Base-by-base conservation (phyloP, 2,329 filamentous ascomycete species). In the Cladophialophora bantiana region DNA sequence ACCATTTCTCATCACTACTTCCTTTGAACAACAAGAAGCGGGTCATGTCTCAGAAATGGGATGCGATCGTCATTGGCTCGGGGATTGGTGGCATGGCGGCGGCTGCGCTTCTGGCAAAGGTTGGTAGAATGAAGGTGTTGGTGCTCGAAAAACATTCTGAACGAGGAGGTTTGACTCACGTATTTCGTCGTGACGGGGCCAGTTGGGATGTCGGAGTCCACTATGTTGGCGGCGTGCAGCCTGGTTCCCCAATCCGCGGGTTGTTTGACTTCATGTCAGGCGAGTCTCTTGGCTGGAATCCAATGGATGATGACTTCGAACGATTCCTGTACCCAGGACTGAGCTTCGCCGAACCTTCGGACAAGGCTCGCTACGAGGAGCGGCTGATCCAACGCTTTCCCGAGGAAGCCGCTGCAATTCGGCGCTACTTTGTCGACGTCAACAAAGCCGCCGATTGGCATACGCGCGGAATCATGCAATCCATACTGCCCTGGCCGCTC, bases 111-210 rank as follows among this genome's bases (percentile, higher is more conserved):
- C 15, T 42, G 40, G 40, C 40, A 42, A 42, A 42, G 7, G 40
- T 42, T 10, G 40, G 40, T n/a, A n/a, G 40, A 42, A 42, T 42
- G 40, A 42, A 6, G 40, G 40, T 42, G 13, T 42, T 42, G 40
- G 40, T 42, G 40, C 40, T 42, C 15, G 40, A 42, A n/a, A 42
- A 42, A 42, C 40, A 42, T 42, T 42, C 40, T 42, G 40, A 42
- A 18, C 40, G 40, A 4, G 40, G 40, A 18, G 40, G 40, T 42
- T 42, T 42, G 13, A 42, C 40, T 13, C 40, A 42, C 40, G 10
- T 42, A 13, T 42, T 42, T 18, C 40, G 40, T 5, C 40, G 40
- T 42, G 40, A 42, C 40, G 40, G 40, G 4, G 40, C 40, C 15
- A 42, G 40, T 42, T 42, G 40, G 40, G 40, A 42, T 42, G 40